A percentile compares a stretch with the other conserved stretches of the same genome.
These are phyloP conservation scores for Hymenoscyphus salicellus DNA, from an alignment of 2,329 filamentous ascomycete genomes.

Conservation along the genomic window DNA sequence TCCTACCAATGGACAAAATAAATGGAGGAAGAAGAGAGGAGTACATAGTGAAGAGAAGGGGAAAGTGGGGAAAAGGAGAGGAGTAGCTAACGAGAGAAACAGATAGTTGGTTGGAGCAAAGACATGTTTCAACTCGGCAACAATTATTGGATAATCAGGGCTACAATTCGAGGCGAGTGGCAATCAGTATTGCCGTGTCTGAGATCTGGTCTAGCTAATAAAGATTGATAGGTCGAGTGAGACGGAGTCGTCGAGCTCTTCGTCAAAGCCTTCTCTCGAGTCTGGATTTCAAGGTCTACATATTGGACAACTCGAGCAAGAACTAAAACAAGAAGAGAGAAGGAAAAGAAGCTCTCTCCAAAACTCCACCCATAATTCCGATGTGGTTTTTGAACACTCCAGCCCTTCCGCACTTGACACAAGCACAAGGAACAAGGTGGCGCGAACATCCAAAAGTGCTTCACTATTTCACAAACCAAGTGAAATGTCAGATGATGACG, in stretches of 20 bases:
- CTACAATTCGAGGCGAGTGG: slow-evolving; percentile 9
- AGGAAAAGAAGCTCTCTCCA: not conserved
- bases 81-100: too few species aligned
- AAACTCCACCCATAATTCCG: not conserved
- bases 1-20: too few species aligned
- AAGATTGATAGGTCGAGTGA: not conserved
- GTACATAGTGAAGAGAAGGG: too few species aligned
- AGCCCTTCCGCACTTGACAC: not conserved
- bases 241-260: not conserved
- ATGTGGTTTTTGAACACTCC: slow-evolving; percentile 11
- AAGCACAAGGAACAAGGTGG: not conserved
- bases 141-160: not conserved
- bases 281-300: slow-evolving; percentile 6
- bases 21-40: too few species aligned
- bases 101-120: slow-evolving; percentile 59
- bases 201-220: not conserved
- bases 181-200: not conserved
- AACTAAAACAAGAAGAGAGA: slow-evolving; percentile 10
- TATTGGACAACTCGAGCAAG: not conserved
- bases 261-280: not conserved
- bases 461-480: slow-evolving; percentile 15
- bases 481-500: slow-evolving; percentile 13
- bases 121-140: slow-evolving; percentile 3
- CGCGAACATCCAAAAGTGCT: not conserved
- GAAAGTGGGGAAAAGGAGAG: too few species aligned